Percentiles rank a stretch among this genome's conserved stretches.
phyloP scores from a whole-genome alignment of 2,329 filamentous ascomycete genomes.

The Cladosporium sp. region DNA sequence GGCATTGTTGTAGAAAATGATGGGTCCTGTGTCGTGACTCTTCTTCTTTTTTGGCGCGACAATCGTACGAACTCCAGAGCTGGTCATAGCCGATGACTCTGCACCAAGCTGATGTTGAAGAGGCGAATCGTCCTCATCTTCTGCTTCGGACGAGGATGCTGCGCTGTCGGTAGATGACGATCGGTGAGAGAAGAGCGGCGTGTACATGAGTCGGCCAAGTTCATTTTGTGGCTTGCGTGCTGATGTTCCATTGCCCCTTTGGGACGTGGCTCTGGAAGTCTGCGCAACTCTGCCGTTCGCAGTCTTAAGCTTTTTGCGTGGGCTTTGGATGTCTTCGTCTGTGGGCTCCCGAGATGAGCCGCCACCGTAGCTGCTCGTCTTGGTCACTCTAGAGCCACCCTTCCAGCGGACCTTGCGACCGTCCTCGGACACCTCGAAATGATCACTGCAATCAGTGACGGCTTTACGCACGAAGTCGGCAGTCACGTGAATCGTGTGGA shows the following conservation, averaged over 20 bases:
- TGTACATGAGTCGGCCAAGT: slow-evolving; percentile 46
- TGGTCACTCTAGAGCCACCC: slow-evolving; percentile 65
- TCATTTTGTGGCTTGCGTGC: slow-evolving; percentile 24
- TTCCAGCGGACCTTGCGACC: slow-evolving; percentile 80
- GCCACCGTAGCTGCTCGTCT: slow-evolving; percentile 61
- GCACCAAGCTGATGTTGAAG: slow-evolving; percentile 32
- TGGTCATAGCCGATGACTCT: slow-evolving; percentile 45
- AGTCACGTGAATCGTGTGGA: slow-evolving; percentile 83
- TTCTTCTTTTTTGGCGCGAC: slow-evolving; percentile 38
- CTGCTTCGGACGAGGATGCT: slow-evolving; percentile 38
- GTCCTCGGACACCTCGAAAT: slow-evolving; percentile 75
- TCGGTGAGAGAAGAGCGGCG: slow-evolving; percentile 52
- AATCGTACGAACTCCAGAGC: slow-evolving; percentile 52
- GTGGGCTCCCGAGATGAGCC: slow-evolving; percentile 28
- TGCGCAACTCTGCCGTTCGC: slow-evolving; percentile 23
- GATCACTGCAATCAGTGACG: slow-evolving; percentile 68
- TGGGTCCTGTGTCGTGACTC: slow-evolving; percentile 67
- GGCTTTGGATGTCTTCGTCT: slow-evolving; percentile 28
- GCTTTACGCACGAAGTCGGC: slow-evolving; percentile 74
- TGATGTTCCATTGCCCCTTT: slow-evolving; percentile 16
- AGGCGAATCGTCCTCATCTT: slow-evolving; percentile 40
- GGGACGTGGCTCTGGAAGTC: background rate
- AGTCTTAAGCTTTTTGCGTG: slow-evolving; percentile 34
- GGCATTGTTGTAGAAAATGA: slow-evolving; percentile 81
- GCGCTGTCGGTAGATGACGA: slow-evolving; percentile 45